These are phyloP conservation scores for Ceratobasidium sp. DNA, from an alignment of 1,284 basidiomycete species.

Conservation along the genomic window DNA sequence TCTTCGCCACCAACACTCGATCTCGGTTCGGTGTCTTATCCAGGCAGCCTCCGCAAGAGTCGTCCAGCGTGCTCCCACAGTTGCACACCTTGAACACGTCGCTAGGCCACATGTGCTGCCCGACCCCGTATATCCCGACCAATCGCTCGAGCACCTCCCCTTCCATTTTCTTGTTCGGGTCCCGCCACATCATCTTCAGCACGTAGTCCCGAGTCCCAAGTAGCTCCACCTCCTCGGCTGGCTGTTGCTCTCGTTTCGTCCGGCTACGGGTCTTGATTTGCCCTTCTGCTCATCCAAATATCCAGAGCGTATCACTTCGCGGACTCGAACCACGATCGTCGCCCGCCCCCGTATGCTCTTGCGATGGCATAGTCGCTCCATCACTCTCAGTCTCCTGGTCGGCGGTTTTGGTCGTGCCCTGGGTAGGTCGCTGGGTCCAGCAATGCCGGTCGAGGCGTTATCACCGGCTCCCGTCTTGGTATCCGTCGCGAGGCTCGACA, in stretches of 20 bases:
- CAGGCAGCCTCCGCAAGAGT: neutral
- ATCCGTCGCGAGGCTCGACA: no score
- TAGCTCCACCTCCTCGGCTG: neutral
- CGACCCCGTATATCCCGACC: conserved; percentile 3
- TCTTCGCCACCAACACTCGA: neutral
- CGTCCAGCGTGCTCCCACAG: neutral
- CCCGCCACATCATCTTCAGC: conserved; percentile 37
- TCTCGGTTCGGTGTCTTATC: neutral
- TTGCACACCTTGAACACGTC: neutral
- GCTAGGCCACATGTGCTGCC: conserved; percentile 18
- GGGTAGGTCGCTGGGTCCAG: conserved; percentile 1
- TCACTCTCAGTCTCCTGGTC: conserved; percentile 17
- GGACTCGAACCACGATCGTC: conserved; percentile 28
- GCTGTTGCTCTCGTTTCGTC: neutral
- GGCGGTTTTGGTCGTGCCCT: neutral
- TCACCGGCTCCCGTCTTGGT: neutral
- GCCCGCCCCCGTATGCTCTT: conserved; percentile 23
- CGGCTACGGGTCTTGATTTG: neutral
- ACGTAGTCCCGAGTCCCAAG: neutral
- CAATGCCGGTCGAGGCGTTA: neutral
- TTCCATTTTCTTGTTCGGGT: conserved; percentile 1
- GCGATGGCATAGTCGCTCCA: conserved; percentile 20
- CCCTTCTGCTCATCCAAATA: neutral
- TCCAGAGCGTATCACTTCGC: neutral
- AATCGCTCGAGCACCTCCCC: conserved; percentile 20